Evolutionary conservation across 2,329 filamentous ascomycete species (phyloP).

Genomic region (Exophiala alcalophila): DNA sequence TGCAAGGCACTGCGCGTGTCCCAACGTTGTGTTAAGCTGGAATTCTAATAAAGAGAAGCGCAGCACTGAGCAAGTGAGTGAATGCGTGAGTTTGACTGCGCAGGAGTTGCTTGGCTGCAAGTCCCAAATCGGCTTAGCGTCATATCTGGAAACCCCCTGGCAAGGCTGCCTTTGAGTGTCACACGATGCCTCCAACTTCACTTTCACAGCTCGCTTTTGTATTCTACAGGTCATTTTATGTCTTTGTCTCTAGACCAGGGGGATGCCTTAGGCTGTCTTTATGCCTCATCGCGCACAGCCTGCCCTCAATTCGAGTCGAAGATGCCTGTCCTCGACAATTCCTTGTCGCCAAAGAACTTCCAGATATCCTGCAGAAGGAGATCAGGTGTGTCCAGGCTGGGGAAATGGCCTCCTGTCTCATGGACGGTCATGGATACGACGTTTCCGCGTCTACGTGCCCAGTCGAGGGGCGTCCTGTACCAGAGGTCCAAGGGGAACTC

Average conservation of each 20-base stretch:
- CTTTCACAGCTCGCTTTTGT: too few relatives aligned
- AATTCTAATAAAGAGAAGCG: too few relatives aligned
- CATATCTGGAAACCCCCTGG: background rate
- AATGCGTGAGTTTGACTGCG: slow-evolving; percentile 4
- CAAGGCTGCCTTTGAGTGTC: too few relatives aligned
- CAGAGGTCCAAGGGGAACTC: slow-evolving; percentile 20
- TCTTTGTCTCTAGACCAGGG: too few relatives aligned
- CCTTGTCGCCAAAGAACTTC: slow-evolving; percentile 42
- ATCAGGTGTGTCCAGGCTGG: slow-evolving; percentile 51
- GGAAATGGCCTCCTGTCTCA: slow-evolving; percentile 50
- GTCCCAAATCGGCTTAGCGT: slow-evolving; percentile 11
- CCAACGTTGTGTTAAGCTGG: too few relatives aligned
- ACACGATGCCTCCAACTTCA: too few relatives aligned
- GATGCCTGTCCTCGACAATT: slow-evolving; percentile 8
- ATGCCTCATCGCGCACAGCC: background rate
- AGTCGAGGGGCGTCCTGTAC: slow-evolving; percentile 19
- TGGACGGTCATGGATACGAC: slow-evolving; percentile 13
- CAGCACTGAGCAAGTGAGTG: too few relatives aligned
- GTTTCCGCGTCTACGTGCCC: slow-evolving; percentile 18
- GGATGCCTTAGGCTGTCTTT: too few relatives aligned
- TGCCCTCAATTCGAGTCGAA: slow-evolving; percentile 5
- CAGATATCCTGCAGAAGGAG: slow-evolving; percentile 45
- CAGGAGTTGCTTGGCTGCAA: background rate
- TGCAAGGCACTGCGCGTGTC: too few relatives aligned
- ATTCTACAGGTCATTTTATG: too few relatives aligned